Evolutionary conservation across 805 yeast species (phyloP), one percentile per base, ranked within the genome.

Genomic region (Yamadazyma ubonensis): DNA sequence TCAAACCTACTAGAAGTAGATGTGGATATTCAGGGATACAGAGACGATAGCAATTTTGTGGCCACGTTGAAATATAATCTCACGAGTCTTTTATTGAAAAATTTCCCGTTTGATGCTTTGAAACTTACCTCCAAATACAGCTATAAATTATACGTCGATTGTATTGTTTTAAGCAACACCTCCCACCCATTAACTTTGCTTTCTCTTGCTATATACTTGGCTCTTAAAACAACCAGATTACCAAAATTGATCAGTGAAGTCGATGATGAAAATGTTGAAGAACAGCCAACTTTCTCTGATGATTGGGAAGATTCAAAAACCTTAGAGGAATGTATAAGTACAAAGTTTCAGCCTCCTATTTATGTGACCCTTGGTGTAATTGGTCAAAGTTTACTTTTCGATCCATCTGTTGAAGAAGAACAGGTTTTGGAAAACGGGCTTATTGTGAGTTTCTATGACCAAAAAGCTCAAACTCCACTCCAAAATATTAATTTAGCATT

Each of bases 381-480:
- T 0, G 96, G 91, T 1, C 54, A 67, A 10, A 79, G 79, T 41
- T 73, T 82, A 7, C 61, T 88, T 17, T 68, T 90, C 18, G 99
- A 91, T 56, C 98, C 99, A 0, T 81, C 95, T 1, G 66, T 77
- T n/a, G 86, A 83, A 43, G 99, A 91, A 59, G 90, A 86, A 57
- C 86, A 81, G 45, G 96, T 90, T 2, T 73, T 89, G 43, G 96
- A 91, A 48, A 83, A 86, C 43, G 96, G 96, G 1, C 48, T 91
- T 15, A 67, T 89, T 33, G 57, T 86, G 3, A 81, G 90, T 23
- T 91, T 83, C 79, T 75, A 76, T 41, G 65, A 80, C 42, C 80
- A 79, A n/a, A 68, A 71, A 42, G 76, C 86, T 1, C 76, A 81
- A 8, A 74, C 95, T 0, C 96, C 97, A 0, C 67, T 89, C 3